Conservation (phyloP, 2,329 filamentous ascomycete genomes). For the Chlorencoelia australis region DNA sequence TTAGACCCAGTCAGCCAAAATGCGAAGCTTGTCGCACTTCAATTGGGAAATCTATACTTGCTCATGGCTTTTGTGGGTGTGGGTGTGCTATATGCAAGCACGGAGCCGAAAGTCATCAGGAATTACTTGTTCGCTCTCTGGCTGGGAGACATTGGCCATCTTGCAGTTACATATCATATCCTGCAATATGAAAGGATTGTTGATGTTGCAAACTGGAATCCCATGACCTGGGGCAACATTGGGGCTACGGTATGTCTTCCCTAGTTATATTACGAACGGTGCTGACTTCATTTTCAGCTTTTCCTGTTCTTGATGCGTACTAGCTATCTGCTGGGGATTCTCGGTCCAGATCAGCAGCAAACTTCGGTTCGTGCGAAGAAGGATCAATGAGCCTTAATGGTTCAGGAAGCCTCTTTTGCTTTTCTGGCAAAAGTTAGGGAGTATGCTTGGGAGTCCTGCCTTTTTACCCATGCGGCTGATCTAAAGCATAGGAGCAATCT, state of each 20-base stretch:
- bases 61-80: constrained; percentile 55
- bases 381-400: too few species aligned
- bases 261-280: background rate
- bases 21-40: constrained; percentile 20
- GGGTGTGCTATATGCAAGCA: constrained; percentile 52
- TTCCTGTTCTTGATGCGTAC: constrained; percentile 47
- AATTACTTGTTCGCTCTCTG: constrained; percentile 58
- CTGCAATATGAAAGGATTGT: constrained; percentile 46
- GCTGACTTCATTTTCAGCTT: constrained; percentile 26
- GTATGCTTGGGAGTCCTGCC: too few species aligned
- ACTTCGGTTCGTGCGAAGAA: background rate
- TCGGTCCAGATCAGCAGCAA: constrained; percentile 37
- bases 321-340: constrained; percentile 48
- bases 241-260: constrained; percentile 43
- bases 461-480: too few species aligned
- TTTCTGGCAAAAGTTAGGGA: too few species aligned
- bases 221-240: constrained; percentile 65
- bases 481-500: too few species aligned
- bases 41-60: constrained; percentile 57
- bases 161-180: constrained; percentile 48
- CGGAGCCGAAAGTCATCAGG: constrained; percentile 53
- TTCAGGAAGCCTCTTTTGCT: too few species aligned
- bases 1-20: constrained; percentile 29
- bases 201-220: constrained; percentile 52
- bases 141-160: constrained; percentile 56